phyloP scores from a whole-genome alignment of 75 land plant species.

The Cryptomeria japonica region DNA sequence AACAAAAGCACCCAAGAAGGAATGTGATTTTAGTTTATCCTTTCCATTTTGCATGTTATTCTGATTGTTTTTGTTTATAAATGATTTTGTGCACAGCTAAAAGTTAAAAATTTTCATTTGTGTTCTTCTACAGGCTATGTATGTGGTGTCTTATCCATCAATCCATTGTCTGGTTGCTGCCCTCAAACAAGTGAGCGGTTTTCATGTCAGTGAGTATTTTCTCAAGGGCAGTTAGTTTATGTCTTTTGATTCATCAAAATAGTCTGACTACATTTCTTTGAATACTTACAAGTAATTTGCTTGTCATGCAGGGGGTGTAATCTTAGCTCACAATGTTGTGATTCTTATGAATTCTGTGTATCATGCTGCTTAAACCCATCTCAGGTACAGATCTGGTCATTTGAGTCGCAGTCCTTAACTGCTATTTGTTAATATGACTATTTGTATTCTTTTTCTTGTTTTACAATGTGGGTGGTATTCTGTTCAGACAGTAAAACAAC shows the following conservation, averaged over 20 bases:
- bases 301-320: conserved; percentile 71
- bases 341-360: conserved; percentile 88
- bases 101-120: neutral
- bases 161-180: conserved; percentile 73
- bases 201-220: conserved; percentile 80
- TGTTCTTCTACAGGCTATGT: conserved; percentile 58
- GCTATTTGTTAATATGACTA: neutral
- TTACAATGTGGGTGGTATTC: neutral
- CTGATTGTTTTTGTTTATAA: neutral
- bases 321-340: conserved; percentile 70
- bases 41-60: neutral
- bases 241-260: neutral
- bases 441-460: neutral
- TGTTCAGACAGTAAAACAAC: conserved; percentile 57
- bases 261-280: neutral
- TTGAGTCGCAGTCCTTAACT: neutral
- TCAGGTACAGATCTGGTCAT: conserved; percentile 32
- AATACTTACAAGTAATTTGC: neutral
- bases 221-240: neutral
- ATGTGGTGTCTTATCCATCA: conserved; percentile 61
- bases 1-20: neutral
- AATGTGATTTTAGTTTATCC: neutral
- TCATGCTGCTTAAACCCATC: conserved; percentile 85
- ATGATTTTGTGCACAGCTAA: neutral
- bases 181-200: conserved; percentile 58